Base-by-base conservation (phyloP, 129 eudicot genomes). In the Arctium minus region DNA sequence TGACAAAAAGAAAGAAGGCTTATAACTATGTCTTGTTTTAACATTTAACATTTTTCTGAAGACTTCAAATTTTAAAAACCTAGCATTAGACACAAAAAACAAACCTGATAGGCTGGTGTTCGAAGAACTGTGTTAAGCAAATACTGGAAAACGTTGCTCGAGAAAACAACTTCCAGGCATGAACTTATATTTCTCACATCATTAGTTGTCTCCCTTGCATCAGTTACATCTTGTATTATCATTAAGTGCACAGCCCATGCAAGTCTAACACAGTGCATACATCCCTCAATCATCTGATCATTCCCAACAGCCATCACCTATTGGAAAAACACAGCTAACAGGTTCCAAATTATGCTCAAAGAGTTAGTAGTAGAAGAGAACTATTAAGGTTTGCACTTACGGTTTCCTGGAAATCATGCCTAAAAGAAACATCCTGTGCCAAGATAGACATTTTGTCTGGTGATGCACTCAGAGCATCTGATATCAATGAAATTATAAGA, bases 201-300 rank as follows among this genome's bases (percentile, higher is more conserved):
- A 75, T 82, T 86, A 68, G 86, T 79, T 33, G 86, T 86, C 85
- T 92, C 92, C 82, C 88, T 91, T 70, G 82, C 79, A 80, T 90
- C 92, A 74, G 76, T 71, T 42, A 86, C 90, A 70, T 96, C 98
- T 68, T 90, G 97, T 75, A 90, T 80, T 75, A 89, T 87, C 89
- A 96, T 86, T 85, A 93, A 86, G 84, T 93, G 98, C 33, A 93
- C 95, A 80, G 92, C 90, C 99, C 99, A 96, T 42, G 98, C 98
- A 78, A 93, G 90, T 84, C 97, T 89, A 68, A 91, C 92, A 93
- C 97, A 91, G 83, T 88, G 86, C 86, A 91, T 85, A 86, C 93
- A 91, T 42, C 98, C 99, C 84, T 92, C 94, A 79, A 90, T 86
- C 18, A 33, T 60, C 44, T 92, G 91, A 91, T 93, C 92, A 90